A percentile compares a stretch with the other conserved stretches of the same genome.
Evolutionary conservation across 768 basidiomycete genomes (phyloP).

Genomic region (Rhodotorula diobovata): DNA sequence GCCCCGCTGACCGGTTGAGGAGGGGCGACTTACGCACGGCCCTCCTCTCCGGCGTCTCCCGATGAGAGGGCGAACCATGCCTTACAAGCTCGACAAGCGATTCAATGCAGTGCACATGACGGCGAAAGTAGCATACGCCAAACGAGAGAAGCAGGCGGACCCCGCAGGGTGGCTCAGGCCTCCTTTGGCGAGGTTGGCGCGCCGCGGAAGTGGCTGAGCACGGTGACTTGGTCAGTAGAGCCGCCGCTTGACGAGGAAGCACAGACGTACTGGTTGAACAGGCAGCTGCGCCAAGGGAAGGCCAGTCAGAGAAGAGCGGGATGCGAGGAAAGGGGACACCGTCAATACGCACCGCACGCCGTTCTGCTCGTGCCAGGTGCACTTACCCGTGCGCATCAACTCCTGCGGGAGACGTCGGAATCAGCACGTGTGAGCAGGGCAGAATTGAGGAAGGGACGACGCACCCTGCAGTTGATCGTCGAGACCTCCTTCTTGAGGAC

Average conservation of each 20-base stretch:
- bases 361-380: not conserved
- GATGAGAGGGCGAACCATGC: too few species aligned
- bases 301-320: not conserved
- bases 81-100: too few species aligned
- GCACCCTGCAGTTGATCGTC: not conserved
- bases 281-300: not conserved
- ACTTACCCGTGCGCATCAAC: not conserved
- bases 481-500: not conserved
- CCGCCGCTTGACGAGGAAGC: too few species aligned
- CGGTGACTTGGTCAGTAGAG: not conserved
- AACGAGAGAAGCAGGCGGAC: too few species aligned
- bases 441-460: not conserved
- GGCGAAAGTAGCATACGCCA: too few species aligned
- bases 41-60: too few species aligned
- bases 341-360: not conserved
- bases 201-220: not conserved
- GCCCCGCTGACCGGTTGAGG: too few species aligned
- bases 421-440: not conserved
- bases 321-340: too few species aligned
- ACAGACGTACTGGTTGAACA: not conserved
- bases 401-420: not conserved
- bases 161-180: too few species aligned
- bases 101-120: too few species aligned
- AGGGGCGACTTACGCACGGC: too few species aligned
- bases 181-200: not conserved